phyloP scores from a whole-genome alignment of 768 basidiomycete genomes.

The Termitomyces bulborhizus region DNA sequence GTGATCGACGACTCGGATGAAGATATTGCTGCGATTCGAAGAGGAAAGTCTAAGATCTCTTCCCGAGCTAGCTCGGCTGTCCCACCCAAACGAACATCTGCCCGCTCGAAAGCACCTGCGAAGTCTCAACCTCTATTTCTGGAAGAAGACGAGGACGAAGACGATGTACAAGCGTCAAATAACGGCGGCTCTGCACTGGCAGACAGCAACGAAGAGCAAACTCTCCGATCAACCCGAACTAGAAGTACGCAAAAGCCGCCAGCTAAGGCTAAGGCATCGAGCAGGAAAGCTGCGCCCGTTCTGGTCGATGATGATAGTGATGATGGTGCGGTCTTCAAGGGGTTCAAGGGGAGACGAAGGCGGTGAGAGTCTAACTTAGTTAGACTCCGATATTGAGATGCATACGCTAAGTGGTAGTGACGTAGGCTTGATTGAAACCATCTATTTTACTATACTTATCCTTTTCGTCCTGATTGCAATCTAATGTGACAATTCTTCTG shows the following conservation, averaged over 20 bases:
- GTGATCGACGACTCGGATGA: conserved; percentile 29
- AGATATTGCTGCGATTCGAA: conserved; percentile 8
- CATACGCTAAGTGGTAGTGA: neutral
- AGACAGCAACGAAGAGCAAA: conserved; percentile 21
- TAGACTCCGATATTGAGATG: neutral
- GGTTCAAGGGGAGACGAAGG: conserved; percentile 35
- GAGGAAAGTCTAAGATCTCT: conserved; percentile 20
- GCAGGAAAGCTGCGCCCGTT: conserved; percentile 28
- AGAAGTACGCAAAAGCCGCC: conserved; percentile 18
- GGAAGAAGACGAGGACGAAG: conserved; percentile 36
- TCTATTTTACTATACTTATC: neutral
- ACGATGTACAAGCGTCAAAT: conserved; percentile 14
- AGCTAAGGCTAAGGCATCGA: conserved; percentile 15
- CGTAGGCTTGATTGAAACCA: neutral
- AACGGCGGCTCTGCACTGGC: conserved; percentile 19
- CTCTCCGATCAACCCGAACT: conserved; percentile 21
- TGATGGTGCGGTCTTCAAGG: conserved; percentile 65
- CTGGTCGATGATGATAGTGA: conserved; percentile 65
- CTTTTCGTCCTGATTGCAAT: neutral
- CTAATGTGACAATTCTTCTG: neutral
- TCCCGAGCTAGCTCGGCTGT: conserved; percentile 20
- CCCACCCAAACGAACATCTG: conserved; percentile 14
- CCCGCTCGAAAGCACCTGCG: conserved; percentile 18
- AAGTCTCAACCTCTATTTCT: conserved; percentile 46
- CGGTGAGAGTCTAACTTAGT: neutral